Base-by-base conservation (phyloP, 257 asterid genomes). In the Rehmannia glutinosa region DNA sequence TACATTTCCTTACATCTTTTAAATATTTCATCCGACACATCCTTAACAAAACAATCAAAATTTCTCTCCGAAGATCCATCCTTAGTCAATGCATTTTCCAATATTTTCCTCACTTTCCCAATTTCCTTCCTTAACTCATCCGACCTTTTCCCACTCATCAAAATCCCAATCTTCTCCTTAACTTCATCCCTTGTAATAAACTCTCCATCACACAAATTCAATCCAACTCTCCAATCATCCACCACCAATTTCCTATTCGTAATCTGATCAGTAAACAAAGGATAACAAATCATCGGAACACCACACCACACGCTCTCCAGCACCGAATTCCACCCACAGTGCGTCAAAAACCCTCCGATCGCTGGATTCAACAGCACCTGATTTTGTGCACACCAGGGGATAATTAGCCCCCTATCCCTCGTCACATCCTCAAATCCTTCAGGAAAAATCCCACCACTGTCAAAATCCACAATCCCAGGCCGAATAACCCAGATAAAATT, bases 251-350 rank as follows among this genome's bases (percentile, higher is more conserved):
- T 86, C 13, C 96, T 49, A 33, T 88, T 91, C 0, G 96, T 82
- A 2, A 82, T 82, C 36, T 91, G 96, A 68, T 91, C 97, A 0
- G 86, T 75, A 16, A 81, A 50, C 32, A 76, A 38, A 1, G 87
- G 96, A 62, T 71, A 81, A 41, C 96, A 84, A 0, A 88, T 71
- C 84, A 88, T 75, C 0, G 95, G 95, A 0, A 81, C 80, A 0
- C 87, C 77, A 27, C 77, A 77, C 88, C 89, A 88, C 2, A 78
- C 50, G 6, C 97, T 84, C 42, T 88, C 95, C 55, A 86, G 20
- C 0, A 77, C 50, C 17, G 95, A 91, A 39, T 86, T 91, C 95
- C 97, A 91, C 6, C 97, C 96, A 27, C 95, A 88, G 3, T 91
- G 97, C 0, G 87, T 88, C 49, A 91, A 33, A 16, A 91, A 91